Evolutionary conservation across 163 green algal species (phyloP), one percentile per base, ranked within the genome.

Genomic region (Scenedesmus sp.): DNA sequence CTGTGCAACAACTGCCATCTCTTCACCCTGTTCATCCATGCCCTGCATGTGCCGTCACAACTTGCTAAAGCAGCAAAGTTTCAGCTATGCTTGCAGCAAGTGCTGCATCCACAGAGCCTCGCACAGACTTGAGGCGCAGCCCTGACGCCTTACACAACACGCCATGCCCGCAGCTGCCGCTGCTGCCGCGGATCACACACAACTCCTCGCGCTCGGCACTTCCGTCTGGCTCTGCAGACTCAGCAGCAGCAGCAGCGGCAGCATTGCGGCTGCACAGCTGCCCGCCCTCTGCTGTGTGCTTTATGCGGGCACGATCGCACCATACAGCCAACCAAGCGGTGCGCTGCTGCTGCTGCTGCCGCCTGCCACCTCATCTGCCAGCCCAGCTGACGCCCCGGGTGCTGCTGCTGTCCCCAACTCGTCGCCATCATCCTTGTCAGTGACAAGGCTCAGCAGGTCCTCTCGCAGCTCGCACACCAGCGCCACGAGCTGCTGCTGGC

Each of bases 381-480:
- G 65, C 65, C 40, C 65, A 40, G 30, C 65, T 76, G 65, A 40
- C 30, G 7, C 65, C 3, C 46, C 80, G 18, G 16, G 53, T 40
- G 24, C 82, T 79, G 81, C 22, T 79, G 42, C 3, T 33, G 44
- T 46, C 24, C 46, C 30, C 26, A 37, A 46, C 46, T 18, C 49
- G 30, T 86, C 81, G 26, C 20, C 26, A 61, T 16, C 72, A 33
- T 18, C 85, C 33, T 76, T 76, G 65, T 76, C 30, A 40, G 65
- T 40, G 40, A 90, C 85, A 30, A 90, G 65, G 26, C 85, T 72
- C 72, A 90, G 9, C 12, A 90, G 46, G 26, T 90, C 85, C 51
- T 90, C 85, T 4, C 44, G 49, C 33, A 90, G 70, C 30, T 90
- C 85, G 53, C 46, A 85, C 49, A 90, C 68, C 46, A 90, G 70